Conservation (phyloP, 345 rosid species). For the Moricandia arvensis region DNA sequence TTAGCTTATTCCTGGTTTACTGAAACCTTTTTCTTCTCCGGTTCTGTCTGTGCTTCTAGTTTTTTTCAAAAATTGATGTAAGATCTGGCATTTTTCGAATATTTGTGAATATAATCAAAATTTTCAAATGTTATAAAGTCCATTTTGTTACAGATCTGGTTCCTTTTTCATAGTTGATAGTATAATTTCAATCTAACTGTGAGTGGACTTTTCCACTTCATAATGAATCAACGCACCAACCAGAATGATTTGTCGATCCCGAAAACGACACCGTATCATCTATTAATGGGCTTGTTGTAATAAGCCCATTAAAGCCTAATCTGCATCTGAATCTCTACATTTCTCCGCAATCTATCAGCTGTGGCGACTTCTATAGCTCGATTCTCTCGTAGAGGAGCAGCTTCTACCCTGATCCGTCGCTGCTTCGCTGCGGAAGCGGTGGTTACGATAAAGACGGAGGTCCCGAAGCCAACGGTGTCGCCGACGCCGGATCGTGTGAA, state of each 20-base stretch:
- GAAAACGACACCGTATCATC: background rate
- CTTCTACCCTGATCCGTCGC: conserved; percentile 32
- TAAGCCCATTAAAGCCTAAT: conserved; percentile 4
- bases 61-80: conserved; percentile 1
- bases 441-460: conserved; percentile 47
- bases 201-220: background rate
- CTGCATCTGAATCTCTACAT: background rate
- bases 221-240: background rate
- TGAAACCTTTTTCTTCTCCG: background rate
- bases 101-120: conserved; percentile 8
- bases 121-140: background rate
- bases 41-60: background rate
- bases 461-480: no score
- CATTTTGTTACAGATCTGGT: conserved; percentile 1
- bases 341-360: conserved; percentile 17
- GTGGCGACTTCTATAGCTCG: conserved; percentile 68
- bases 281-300: background rate
- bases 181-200: background rate
- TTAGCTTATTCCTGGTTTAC: background rate
- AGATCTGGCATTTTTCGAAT: conserved; percentile 14
- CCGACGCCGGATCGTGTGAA: conserved; percentile 77
- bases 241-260: background rate
- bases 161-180: background rate
- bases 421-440: conserved; percentile 40
- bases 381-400: conserved; percentile 44